phyloP scores from a whole-genome alignment of 768 basidiomycete species.

The Leccinum subgranulosum region DNA sequence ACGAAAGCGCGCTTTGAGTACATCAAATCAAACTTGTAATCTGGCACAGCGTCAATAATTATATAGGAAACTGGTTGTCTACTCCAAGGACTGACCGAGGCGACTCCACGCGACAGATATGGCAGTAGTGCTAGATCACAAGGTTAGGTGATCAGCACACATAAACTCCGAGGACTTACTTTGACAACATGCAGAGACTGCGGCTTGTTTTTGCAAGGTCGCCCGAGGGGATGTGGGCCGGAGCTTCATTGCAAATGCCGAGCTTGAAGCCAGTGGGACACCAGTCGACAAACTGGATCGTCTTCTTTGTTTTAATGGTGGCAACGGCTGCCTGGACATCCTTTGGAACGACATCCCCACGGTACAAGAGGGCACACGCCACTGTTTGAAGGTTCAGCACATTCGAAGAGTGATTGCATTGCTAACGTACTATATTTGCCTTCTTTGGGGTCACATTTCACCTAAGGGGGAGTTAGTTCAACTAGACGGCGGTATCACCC shows the following conservation, averaged over 20 bases:
- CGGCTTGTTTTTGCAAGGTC: constrained; percentile 93
- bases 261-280: constrained; percentile 98
- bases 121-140: constrained; percentile 66
- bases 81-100: constrained; percentile 45
- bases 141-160: not conserved
- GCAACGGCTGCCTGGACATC: constrained; percentile 92
- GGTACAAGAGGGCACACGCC: constrained; percentile 91
- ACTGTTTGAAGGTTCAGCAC: constrained; percentile 41
- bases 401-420: not conserved
- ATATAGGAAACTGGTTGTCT: not conserved
- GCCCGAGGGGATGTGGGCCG: constrained; percentile 88
- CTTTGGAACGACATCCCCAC: constrained; percentile 96
- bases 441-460: constrained; percentile 92
- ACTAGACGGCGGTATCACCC: not conserved
- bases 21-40: constrained; percentile 98
- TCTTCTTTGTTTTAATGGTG: constrained; percentile 94
- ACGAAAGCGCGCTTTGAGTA: constrained; percentile 95
- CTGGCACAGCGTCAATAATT: constrained; percentile 35
- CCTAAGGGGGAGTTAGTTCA: constrained; percentile 24
- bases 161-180: constrained; percentile 40
- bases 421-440: constrained; percentile 92
- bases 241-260: constrained; percentile 96
- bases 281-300: constrained; percentile 99
- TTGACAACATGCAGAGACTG: constrained; percentile 97
- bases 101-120: constrained; percentile 95